Conservation (phyloP, 352 stramenopile species). For the Phytophthora parvispora region DNA sequence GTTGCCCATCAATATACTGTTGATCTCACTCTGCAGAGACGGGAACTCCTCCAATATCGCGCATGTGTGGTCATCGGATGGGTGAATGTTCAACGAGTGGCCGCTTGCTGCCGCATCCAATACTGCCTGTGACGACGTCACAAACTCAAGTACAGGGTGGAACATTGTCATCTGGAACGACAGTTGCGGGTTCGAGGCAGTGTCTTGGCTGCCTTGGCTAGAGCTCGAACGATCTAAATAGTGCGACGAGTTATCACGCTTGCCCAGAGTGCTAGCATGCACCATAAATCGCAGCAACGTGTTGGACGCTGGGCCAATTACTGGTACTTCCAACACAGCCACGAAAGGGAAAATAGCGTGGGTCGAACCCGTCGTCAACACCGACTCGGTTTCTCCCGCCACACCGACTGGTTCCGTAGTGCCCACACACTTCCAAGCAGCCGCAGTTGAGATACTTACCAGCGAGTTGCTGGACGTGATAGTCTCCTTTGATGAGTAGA, state of each 20-base stretch:
- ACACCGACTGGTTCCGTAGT: slow-evolving; percentile 84
- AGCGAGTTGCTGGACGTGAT: slow-evolving; percentile 61
- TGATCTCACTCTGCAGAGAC: slow-evolving; percentile 72
- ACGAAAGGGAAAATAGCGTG: slow-evolving; percentile 88
- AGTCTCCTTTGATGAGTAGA: slow-evolving; percentile 80
- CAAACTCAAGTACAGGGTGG: slow-evolving; percentile 87
- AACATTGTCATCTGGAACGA: slow-evolving; percentile 93
- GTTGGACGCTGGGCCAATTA: slow-evolving; percentile 83
- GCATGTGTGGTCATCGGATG: slow-evolving; percentile 83
- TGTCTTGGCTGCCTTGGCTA: slow-evolving; percentile 49
- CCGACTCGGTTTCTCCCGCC: slow-evolving; percentile 68
- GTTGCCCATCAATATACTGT: slow-evolving; percentile 75
- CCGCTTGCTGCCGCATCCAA: slow-evolving; percentile 84
- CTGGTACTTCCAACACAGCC: slow-evolving; percentile 85
- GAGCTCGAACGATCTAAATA: slow-evolving; percentile 59
- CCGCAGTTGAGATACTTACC: slow-evolving; percentile 60
- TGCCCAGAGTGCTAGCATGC: slow-evolving; percentile 82
- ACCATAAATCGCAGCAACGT: slow-evolving; percentile 91
- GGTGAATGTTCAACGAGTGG: slow-evolving; percentile 80
- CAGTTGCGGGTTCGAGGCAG: slow-evolving; percentile 48
- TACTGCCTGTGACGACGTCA: slow-evolving; percentile 87
- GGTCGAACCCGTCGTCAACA: slow-evolving; percentile 61
- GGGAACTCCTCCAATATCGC: slow-evolving; percentile 79
- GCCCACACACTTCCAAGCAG: slow-evolving; percentile 87
- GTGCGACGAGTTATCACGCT: slow-evolving; percentile 57